Percentiles rank a stretch among this genome's conserved stretches.
Evolutionary conservation across 2,329 filamentous ascomycete species (phyloP).

Genomic region (Magnaporthiopsis rhizophila): DNA sequence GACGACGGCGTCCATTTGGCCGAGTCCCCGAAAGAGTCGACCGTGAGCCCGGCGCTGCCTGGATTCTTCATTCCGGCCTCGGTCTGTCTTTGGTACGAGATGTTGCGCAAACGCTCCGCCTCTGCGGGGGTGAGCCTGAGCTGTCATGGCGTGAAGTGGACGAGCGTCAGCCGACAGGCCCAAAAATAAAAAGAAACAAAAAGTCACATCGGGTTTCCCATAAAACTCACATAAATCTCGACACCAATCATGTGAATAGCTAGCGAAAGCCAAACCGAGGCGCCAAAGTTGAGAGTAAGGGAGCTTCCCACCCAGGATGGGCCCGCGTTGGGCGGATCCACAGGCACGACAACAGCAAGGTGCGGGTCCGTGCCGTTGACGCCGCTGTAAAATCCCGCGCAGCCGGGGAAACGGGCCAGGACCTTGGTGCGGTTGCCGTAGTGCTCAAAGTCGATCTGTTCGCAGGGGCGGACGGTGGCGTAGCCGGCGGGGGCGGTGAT

Average conservation of each 20-base stretch:
- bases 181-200: not conserved
- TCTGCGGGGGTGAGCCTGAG: slow-evolving; percentile 46
- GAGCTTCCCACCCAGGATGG: slow-evolving; percentile 30
- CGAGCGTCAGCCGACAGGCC: not conserved
- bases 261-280: slow-evolving; percentile 44
- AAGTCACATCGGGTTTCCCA: no score
- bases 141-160: slow-evolving; percentile 21
- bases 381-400: slow-evolving; percentile 15
- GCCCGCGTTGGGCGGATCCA: slow-evolving; percentile 10
- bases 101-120: slow-evolving; percentile 41
- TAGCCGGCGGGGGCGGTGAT: slow-evolving; percentile 23
- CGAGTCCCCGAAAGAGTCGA: slow-evolving; percentile 31
- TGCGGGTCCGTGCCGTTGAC: not conserved
- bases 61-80: slow-evolving; percentile 44
- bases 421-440: slow-evolving; percentile 18
- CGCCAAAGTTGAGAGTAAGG: slow-evolving; percentile 41
- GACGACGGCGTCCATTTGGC: slow-evolving; percentile 15
- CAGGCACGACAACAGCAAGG: slow-evolving; percentile 4
- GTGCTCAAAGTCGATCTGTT: slow-evolving; percentile 36
- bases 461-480: slow-evolving; percentile 31
- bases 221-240: slow-evolving; percentile 36
- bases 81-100: slow-evolving; percentile 48
- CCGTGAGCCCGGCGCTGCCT: slow-evolving; percentile 36
- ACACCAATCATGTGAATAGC: slow-evolving; percentile 40
- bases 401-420: slow-evolving; percentile 34